Base-by-base conservation (phyloP, 108 stramenopile genomes). In the Conticribra guillardii region DNA sequence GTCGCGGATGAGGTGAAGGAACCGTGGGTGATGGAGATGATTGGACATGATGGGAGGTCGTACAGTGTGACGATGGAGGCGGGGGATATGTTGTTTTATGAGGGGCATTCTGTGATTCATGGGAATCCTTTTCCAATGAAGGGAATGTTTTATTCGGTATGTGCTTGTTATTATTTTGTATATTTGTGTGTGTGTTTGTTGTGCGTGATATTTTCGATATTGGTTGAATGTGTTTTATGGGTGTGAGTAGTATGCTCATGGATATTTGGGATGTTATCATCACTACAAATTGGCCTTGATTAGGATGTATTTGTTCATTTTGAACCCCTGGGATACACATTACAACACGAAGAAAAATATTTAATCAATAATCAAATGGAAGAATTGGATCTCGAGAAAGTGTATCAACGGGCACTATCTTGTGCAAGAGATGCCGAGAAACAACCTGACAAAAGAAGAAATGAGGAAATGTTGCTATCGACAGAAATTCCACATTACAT, bases 41-140 rank as follows among this genome's bases (percentile, higher is more conserved):
- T 87, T 49, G 95, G 84, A 37, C 97, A 97, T 73, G 87, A 94
- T 65, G 96, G 96, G 5, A 64, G 51, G 27, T 92, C 89, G 0
- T 75, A 87, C 69, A 97, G 97, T 75, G 37, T 98, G 7, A 98
- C 97, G 7, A 81, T 97, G 75, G 64, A 87, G 63, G 89, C 88
- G 9, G 95, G 98, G 17, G 96, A 97, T 32, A 85, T 97, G 91
- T 78, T 97, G 9, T 73, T 97, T 23, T 97, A 98, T 71, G 98
- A 99, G 71, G 81, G 85, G 49, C 87, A 89, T 47, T 89, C 93
- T 16, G 85, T 97, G 23, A 82, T 97, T 52, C 98, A 97, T 82
- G 98, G 98, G 9, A 45, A 97, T 52, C 98, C 98, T n/a, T 94
- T 89, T 69, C 86, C 94, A 8, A 72, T 98, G 63, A 74, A 90